Evolutionary conservation across 2,329 filamentous ascomycete genomes (phyloP).

Genomic region (Cladorrhinum sp.): DNA sequence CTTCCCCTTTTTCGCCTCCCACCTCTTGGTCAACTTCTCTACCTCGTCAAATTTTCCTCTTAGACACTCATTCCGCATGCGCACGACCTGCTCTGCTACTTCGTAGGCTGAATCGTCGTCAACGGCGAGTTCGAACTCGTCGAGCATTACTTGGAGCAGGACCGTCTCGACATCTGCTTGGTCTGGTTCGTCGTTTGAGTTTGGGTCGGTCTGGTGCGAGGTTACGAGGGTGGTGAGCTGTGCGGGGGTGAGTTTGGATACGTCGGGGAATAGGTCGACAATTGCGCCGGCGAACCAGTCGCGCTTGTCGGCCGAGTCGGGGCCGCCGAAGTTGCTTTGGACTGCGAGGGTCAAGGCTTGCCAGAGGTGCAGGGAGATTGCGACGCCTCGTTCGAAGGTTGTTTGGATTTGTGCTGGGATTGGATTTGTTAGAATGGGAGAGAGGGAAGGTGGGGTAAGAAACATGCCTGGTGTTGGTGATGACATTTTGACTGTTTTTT

Average conservation of each 20-base stretch:
- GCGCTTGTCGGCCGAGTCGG: slow-evolving; percentile 78
- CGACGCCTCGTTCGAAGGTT: slow-evolving; percentile 82
- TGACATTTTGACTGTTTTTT: slow-evolving; percentile 7
- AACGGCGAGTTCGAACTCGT: slow-evolving; percentile 91
- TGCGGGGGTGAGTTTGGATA: slow-evolving; percentile 44
- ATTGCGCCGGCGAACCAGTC: slow-evolving; percentile 94
- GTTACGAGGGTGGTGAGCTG: slow-evolving; percentile 29
- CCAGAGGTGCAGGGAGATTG: slow-evolving; percentile 83
- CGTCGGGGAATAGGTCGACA: slow-evolving; percentile 73
- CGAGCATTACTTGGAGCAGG: slow-evolving; percentile 84
- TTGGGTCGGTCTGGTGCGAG: slow-evolving; percentile 14
- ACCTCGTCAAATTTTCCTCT: slow-evolving; percentile 65
- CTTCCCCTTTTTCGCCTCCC: slow-evolving; percentile 59
- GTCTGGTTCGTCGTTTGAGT: slow-evolving; percentile 54
- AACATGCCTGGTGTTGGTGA: slow-evolving; percentile 19
- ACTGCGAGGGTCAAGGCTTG: slow-evolving; percentile 83
- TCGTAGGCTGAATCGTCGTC: slow-evolving; percentile 82
- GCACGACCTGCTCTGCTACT: slow-evolving; percentile 70
- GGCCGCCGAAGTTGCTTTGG: slow-evolving; percentile 82
- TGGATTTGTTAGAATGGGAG: background rate
- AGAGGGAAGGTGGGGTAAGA: background rate
- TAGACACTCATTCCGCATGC: slow-evolving; percentile 60
- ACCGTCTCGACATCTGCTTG: slow-evolving; percentile 78
- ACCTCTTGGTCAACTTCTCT: slow-evolving; percentile 59
- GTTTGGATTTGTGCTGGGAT: slow-evolving; percentile 53